phyloP scores from a whole-genome alignment of 495 filamentous ascomycete species.

The Lasiosphaeriaceae sp. region DNA sequence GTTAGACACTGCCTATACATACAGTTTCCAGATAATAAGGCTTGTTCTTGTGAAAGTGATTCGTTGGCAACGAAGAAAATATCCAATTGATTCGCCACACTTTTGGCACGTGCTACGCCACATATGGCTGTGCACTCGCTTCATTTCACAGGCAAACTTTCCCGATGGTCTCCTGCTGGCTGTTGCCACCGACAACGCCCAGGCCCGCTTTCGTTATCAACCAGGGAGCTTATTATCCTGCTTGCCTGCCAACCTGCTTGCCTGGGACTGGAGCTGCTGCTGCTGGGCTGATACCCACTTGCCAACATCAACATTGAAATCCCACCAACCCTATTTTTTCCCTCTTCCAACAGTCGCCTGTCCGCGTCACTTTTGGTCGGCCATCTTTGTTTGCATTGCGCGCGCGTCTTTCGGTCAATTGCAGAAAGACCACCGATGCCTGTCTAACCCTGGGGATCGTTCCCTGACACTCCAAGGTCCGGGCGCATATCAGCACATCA shows the following conservation, averaged over 20 bases:
- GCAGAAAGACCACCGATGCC: neutral
- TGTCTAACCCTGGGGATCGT: neutral
- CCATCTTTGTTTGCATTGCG: neutral
- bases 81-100: no score
- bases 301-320: conserved; percentile 3
- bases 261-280: neutral
- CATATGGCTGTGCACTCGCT: no score
- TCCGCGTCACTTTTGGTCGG: neutral
- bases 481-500: neutral
- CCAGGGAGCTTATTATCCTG: conserved; percentile 14
- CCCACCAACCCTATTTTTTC: neutral
- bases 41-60: no score
- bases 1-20: no score
- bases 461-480: neutral
- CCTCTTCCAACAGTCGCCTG: neutral
- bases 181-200: conserved; percentile 20
- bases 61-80: no score
- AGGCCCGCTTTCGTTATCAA: conserved; percentile 15
- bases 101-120: no score
- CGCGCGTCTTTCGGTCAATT: neutral
- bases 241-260: neutral
- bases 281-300: neutral
- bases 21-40: no score
- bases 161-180: no score
- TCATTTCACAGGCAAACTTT: no score